Evolutionary conservation across 805 yeast species (phyloP).

Genomic region (Yarrowia deformans): DNA sequence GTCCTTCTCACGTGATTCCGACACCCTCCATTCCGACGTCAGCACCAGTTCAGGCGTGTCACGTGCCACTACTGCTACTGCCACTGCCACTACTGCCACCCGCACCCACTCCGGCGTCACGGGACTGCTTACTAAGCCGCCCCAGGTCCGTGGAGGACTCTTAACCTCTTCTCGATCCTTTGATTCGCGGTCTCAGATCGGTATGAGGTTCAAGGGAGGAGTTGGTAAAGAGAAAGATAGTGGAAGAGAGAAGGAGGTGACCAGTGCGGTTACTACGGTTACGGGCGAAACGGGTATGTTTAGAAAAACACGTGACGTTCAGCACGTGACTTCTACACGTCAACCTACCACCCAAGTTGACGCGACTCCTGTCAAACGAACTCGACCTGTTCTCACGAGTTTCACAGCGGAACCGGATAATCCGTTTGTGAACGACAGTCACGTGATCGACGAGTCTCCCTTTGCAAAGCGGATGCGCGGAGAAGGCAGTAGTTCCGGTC

Average conservation of each 20-base stretch:
- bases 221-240: not conserved
- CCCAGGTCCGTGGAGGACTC: constrained; percentile 13
- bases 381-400: constrained; percentile 1
- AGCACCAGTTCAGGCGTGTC: constrained; percentile 1
- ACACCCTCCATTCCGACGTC: not conserved
- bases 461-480: constrained; percentile 34
- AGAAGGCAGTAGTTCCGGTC: not conserved
- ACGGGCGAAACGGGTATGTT: constrained; percentile 1
- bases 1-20: not conserved
- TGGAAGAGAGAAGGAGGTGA: not conserved
- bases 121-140: not conserved
- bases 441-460: constrained; percentile 22
- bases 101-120: not conserved
- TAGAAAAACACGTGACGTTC: constrained; percentile 11
- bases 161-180: constrained; percentile 18
- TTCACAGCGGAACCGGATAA: constrained; percentile 23
- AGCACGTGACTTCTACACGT: not conserved
- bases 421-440: constrained; percentile 12
- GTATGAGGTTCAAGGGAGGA: constrained; percentile 22
- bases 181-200: constrained; percentile 14
- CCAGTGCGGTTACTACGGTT: not conserved
- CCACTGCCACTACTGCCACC: not conserved
- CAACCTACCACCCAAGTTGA: not conserved
- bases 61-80: not conserved
- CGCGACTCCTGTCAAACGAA: constrained; percentile 25